A percentile compares a stretch with the other conserved stretches of the same genome.
These are phyloP conservation scores for Claviceps digitariae DNA, from an alignment of 2,329 filamentous ascomycete genomes.

Conservation along the genomic window DNA sequence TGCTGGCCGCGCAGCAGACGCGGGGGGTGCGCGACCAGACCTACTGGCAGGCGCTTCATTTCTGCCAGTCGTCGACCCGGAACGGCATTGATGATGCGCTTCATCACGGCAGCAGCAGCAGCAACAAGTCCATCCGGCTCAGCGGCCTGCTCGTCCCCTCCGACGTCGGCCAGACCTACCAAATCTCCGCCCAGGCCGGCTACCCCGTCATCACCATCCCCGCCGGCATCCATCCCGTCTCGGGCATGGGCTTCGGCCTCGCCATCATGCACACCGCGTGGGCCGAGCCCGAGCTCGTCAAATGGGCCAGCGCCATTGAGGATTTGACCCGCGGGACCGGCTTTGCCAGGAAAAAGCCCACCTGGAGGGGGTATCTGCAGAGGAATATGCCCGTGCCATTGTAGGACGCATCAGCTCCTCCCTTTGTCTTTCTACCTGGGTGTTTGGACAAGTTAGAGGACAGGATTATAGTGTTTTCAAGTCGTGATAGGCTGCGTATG, in stretches of 20 bases:
- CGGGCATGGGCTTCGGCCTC: slow-evolving; percentile 48
- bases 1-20: too few species aligned
- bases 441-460: too few species aligned
- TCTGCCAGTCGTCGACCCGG: slow-evolving; percentile 44
- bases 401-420: too few species aligned
- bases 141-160: slow-evolving; percentile 55
- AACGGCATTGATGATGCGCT: slow-evolving; percentile 59
- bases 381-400: slow-evolving; percentile 29
- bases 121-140: slow-evolving; percentile 30
- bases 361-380: slow-evolving; percentile 37
- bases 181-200: slow-evolving; percentile 61
- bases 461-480: too few species aligned
- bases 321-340: slow-evolving; percentile 31
- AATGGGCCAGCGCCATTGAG: slow-evolving; percentile 50
- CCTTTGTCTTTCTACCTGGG: too few species aligned
- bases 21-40: too few species aligned
- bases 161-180: slow-evolving; percentile 52
- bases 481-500: too few species aligned
- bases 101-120: slow-evolving; percentile 1
- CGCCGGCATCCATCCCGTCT: slow-evolving; percentile 38
- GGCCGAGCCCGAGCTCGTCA: slow-evolving; percentile 42
- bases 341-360: slow-evolving; percentile 34
- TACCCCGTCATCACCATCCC: slow-evolving; percentile 63
- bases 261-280: slow-evolving; percentile 47
- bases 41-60: slow-evolving; percentile 53